Evolutionary conservation across 805 yeast species (phyloP), one percentile per base, ranked within the genome.

Genomic region (Yarrowia divulgata): DNA sequence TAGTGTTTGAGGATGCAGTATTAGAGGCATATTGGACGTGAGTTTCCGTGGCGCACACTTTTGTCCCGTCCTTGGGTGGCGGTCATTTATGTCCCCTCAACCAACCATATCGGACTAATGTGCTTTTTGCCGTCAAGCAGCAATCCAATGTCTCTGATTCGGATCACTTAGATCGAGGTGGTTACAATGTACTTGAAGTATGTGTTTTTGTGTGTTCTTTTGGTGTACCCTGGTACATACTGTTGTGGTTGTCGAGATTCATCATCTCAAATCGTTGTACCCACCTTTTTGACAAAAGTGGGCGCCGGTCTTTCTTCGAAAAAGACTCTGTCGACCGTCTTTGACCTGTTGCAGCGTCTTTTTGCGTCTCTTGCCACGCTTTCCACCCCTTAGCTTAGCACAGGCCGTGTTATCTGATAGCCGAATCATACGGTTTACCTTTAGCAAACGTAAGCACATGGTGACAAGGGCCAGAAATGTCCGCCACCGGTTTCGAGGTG

Each of bases 391-490:
- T 48, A 5, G 40, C n/a, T n/a, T n/a, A n/a, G n/a, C n/a, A n/a
- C 16, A 10, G 3, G 3, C 39, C 12, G 39, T 12, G 55, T 34
- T 54, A 54, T 54, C 60, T 54, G 45, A 37, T 37, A 54, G 45
- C 60, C 60, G 14, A 54, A 54, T 54, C 60, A 54, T 13, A 54
- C 57, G 34, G 60, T 37, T 54, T 54, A 54, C 45, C 58, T 54
- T 54, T 54, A 54, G 60, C 60, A 54, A 54, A 54, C 45, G 45
- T 37, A 54, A 54, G 60, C 45, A 54, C 19, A 54, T 54, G 60
- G 60, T 54, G 60, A 54, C 60, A 54, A 54, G 60, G 60, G 60
- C 6, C 60, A 54, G 6, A 54, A 37, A 18, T 54, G 45, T 19
- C 0, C 60, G 43, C 3, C 60, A 7, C 3, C 29, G 18, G 43